phyloP scores from a whole-genome alignment of 139 green algal species.

The Tetraselmis striata region DNA sequence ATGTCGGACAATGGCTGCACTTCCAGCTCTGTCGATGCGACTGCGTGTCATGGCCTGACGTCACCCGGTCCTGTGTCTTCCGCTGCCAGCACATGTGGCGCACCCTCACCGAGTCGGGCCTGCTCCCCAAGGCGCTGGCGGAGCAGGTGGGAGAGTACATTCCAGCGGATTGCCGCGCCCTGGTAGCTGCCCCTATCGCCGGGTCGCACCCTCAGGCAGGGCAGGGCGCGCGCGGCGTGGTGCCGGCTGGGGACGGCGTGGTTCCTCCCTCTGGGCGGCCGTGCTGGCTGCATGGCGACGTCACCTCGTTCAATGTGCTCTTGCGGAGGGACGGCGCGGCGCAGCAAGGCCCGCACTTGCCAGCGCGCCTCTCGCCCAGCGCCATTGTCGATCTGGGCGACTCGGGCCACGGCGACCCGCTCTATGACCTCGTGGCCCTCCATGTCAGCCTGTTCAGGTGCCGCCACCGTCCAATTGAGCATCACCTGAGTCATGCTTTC shows the following conservation, averaged over 20 bases:
- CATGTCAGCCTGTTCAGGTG: conserved; percentile 14
- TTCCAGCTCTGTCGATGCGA: too few relatives aligned
- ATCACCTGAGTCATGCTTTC: too few relatives aligned
- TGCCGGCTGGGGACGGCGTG: not conserved
- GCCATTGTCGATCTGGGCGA: conserved; percentile 30
- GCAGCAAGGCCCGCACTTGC: not conserved
- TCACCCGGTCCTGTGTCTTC: too few relatives aligned
- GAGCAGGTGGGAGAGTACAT: not conserved
- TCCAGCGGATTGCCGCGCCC: not conserved
- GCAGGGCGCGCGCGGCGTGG: too few relatives aligned
- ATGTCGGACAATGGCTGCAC: too few relatives aligned
- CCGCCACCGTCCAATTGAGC: too few relatives aligned
- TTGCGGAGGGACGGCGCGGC: not conserved
- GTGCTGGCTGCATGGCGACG: conserved; percentile 26
- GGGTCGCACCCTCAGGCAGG: too few relatives aligned
- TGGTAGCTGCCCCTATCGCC: not conserved
- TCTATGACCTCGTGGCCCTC: conserved; percentile 34
- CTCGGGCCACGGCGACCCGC: conserved; percentile 30
- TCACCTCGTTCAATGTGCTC: conserved; percentile 32
- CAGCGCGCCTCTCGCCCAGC: not conserved
- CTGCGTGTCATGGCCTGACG: too few relatives aligned
- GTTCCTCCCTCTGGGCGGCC: not conserved
- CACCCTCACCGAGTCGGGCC: not conserved
- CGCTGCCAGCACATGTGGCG: not conserved
- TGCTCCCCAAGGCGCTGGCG: not conserved